A percentile compares a stretch with the other conserved stretches of the same genome.
Evolutionary conservation across 352 stramenopile species (phyloP).

Genomic region (Phytophthora parvispora): DNA sequence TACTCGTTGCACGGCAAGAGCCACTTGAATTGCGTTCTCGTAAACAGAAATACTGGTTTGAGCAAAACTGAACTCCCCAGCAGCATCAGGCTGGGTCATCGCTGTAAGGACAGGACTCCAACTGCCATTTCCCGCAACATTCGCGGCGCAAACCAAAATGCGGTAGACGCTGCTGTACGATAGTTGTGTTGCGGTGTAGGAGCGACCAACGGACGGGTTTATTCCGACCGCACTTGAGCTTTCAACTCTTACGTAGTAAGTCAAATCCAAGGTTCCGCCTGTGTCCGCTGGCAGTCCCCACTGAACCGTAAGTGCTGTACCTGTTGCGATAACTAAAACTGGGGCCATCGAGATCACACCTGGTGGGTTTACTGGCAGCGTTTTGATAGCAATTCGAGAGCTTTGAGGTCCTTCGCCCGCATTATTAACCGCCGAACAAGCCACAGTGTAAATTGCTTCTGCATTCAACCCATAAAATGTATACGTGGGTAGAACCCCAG

Average conservation of each 20-base stretch:
- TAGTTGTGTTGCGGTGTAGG: slow-evolving; percentile 28
- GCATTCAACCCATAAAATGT: slow-evolving; percentile 40
- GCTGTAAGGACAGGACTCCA: slow-evolving; percentile 41
- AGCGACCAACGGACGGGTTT: slow-evolving; percentile 13
- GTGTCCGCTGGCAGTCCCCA: slow-evolving; percentile 54
- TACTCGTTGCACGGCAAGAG: slow-evolving; percentile 42
- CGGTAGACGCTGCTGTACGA: slow-evolving; percentile 48
- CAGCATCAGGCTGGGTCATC: slow-evolving; percentile 57
- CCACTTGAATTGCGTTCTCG: slow-evolving; percentile 51
- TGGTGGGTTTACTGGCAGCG: slow-evolving; percentile 41
- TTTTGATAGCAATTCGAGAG: slow-evolving; percentile 30
- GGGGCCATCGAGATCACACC: slow-evolving; percentile 41
- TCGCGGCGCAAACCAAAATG: slow-evolving; percentile 47
- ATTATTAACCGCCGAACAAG: slow-evolving; percentile 49
- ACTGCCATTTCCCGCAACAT: slow-evolving; percentile 31
- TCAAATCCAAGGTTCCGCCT: slow-evolving; percentile 44
- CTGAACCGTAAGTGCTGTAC: slow-evolving; percentile 45
- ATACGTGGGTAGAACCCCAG: slow-evolving; percentile 11
- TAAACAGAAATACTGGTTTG: slow-evolving; percentile 27
- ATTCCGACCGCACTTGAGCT: slow-evolving; percentile 7
- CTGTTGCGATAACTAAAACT: slow-evolving; percentile 28
- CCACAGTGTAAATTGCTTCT: slow-evolving; percentile 48
- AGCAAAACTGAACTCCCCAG: slow-evolving; percentile 64
- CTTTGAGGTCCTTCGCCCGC: slow-evolving; percentile 48
- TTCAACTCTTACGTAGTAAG: slow-evolving; percentile 41